Percentiles rank a stretch among this genome's conserved stretches.
Evolutionary conservation across 2,329 filamentous ascomycete genomes (phyloP).

Genomic region (Trichophyton equinum): DNA sequence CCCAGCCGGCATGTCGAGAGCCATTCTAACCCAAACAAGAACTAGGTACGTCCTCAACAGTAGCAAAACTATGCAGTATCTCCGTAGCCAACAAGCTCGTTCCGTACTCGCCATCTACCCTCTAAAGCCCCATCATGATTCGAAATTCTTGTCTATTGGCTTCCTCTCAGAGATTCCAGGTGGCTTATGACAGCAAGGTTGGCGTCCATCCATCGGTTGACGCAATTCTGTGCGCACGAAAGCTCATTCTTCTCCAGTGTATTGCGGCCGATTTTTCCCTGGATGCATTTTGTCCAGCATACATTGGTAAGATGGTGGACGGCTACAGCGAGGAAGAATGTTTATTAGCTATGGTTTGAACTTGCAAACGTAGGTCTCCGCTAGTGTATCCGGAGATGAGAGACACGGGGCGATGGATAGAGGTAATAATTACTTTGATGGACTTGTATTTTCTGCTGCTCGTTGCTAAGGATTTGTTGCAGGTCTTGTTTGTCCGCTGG

Average conservation of each 20-base stretch:
- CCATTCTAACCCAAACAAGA: neutral
- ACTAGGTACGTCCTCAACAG: neutral
- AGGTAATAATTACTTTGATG: slow-evolving; percentile 34
- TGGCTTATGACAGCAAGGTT: slow-evolving; percentile 77
- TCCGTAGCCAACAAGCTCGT: neutral
- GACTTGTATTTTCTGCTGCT: slow-evolving; percentile 62
- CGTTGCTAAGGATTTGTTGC: slow-evolving; percentile 70
- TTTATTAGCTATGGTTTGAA: neutral
- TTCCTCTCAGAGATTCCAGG: slow-evolving; percentile 51
- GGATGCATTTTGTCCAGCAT: slow-evolving; percentile 93
- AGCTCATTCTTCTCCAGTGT: slow-evolving; percentile 68
- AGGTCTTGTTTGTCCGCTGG: slow-evolving; percentile 78
- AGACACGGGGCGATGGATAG: neutral
- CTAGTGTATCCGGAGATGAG: neutral
- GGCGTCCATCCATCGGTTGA: slow-evolving; percentile 84
- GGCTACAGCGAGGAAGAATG: slow-evolving; percentile 29
- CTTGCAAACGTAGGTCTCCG: neutral
- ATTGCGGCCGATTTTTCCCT: slow-evolving; percentile 55
- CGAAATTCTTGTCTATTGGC: neutral
- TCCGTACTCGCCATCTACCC: neutral
- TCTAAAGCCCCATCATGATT: neutral
- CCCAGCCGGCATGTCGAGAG: neutral
- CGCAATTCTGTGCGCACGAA: slow-evolving; percentile 78
- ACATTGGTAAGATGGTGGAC: slow-evolving; percentile 58
- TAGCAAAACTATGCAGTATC: neutral